Evolutionary conservation across 768 basidiomycete species (phyloP), one percentile per base, ranked within the genome.

Genomic region (Hortiboletus campestris): DNA sequence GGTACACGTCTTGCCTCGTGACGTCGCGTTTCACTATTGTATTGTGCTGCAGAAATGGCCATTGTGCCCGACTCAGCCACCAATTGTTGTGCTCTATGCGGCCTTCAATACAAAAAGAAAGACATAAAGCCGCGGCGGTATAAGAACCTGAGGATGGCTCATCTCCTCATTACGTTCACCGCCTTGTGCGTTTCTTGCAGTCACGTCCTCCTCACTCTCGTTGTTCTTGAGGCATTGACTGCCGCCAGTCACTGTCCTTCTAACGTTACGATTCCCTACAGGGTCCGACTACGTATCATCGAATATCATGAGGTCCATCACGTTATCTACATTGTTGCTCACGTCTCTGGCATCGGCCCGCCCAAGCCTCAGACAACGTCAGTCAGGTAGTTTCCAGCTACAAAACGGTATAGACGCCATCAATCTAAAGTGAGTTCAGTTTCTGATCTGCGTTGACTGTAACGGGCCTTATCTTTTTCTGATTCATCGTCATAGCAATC

Each of bases 331-430:
- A 17, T 34, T 69, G 22, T 46, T 69, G 29, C 54, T 75, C 29
- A 62, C 59, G 8, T 58, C 65, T 31, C 45, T 67, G 10, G 72
- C 63, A 20, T 67, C 67, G 34, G 77, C 78, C 8, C 74, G 67
- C 36, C 77, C 75, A 6, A 66, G 72, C 53, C 71, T 63, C 35
- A 66, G 63, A 55, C 72, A 75, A 40, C 68, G 65, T 28, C 50
- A n/a, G 10, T 29, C 56, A 19, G 51, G 40, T 52, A 41, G 62
- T 32, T 29, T 74, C 75, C 51, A 56, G 52, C 64, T 75, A 39
- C 69, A 70, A 49, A 79, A 78, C 67, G 75, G 77, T 50, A 66
- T 76, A 51, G 76, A 72, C 53, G 75, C 76, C 43, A 71, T 78
- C 53, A 70, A 69, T 16, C 59, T 72, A 29, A 80, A 78, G 80